These are phyloP conservation scores for Leccinum rimulosum DNA, from an alignment of 768 basidiomycete genomes.

Conservation along the genomic window DNA sequence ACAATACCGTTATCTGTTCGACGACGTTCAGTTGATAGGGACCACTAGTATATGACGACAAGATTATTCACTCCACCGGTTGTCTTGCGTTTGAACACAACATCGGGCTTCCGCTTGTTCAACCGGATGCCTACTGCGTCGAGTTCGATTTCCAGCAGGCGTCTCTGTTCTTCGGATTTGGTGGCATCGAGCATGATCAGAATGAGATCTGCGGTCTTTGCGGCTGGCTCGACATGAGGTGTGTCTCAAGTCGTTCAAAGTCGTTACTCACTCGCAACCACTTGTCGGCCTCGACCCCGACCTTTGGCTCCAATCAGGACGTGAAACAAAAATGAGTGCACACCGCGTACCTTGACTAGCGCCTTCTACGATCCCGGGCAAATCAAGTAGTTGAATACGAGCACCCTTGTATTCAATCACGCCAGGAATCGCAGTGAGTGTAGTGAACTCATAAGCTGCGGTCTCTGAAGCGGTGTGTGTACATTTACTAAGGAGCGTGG, in stretches of 20 bases:
- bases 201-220: conserved; percentile 92
- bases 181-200: conserved; percentile 92
- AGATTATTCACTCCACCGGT: conserved; percentile 76
- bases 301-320: conserved; percentile 35
- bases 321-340: not conserved
- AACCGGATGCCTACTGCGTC: conserved; percentile 96
- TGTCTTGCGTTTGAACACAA: conserved; percentile 91
- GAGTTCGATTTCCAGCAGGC: conserved; percentile 86
- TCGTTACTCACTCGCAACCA: conserved; percentile 71
- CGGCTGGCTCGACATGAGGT: conserved; percentile 42
- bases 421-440: conserved; percentile 93
- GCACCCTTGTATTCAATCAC: conserved; percentile 95
- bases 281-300: conserved; percentile 91
- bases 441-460: conserved; percentile 96
- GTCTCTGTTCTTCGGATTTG: conserved; percentile 88
- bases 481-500: conserved; percentile 86
- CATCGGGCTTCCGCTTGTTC: conserved; percentile 87
- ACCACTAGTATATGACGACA: not conserved
- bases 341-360: conserved; percentile 64
- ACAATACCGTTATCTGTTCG: conserved; percentile 63
- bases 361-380: conserved; percentile 95
- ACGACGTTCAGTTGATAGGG: not conserved
- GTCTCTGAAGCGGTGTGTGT: conserved; percentile 88
- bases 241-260: not conserved
- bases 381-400: conserved; percentile 89